Evolutionary conservation across 768 basidiomycete genomes (phyloP).

Genomic region (Terana coerulea): DNA sequence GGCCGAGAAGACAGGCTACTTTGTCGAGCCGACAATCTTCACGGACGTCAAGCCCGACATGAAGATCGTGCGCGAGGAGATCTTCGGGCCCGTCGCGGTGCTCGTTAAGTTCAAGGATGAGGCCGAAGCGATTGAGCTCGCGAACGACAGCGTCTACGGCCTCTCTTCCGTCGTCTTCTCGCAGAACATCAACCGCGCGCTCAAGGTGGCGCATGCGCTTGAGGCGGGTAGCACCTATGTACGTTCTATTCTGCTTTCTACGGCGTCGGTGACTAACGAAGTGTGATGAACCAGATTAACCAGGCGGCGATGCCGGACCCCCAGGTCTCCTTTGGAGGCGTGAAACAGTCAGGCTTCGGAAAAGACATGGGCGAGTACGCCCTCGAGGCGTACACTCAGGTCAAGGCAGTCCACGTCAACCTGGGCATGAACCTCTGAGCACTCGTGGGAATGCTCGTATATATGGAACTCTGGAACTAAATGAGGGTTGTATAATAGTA

Average conservation of each 20-base stretch:
- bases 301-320: neutral
- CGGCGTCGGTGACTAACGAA: neutral
- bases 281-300: constrained; percentile 4
- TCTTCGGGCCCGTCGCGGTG: constrained; percentile 78
- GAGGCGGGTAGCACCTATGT: constrained; percentile 41
- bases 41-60: constrained; percentile 60
- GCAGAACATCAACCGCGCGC: constrained; percentile 38
- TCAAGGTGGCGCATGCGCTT: constrained; percentile 36
- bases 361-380: constrained; percentile 9
- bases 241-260: neutral
- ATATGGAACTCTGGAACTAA: neutral
- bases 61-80: constrained; percentile 73
- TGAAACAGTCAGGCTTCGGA: constrained; percentile 10
- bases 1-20: constrained; percentile 60
- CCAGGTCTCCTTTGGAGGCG: constrained; percentile 8
- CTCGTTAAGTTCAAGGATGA: constrained; percentile 71
- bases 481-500: neutral
- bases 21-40: constrained; percentile 73
- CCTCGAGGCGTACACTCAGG: constrained; percentile 9
- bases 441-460: neutral
- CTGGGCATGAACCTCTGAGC: constrained; percentile 29
- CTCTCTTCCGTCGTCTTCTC: constrained; percentile 48
- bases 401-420: constrained; percentile 31
- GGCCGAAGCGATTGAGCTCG: constrained; percentile 27
- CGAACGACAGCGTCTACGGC: constrained; percentile 48